Evolutionary conservation across 2,329 filamentous ascomycete species (phyloP).

Genomic region (Gnomoniopsis sp.): DNA sequence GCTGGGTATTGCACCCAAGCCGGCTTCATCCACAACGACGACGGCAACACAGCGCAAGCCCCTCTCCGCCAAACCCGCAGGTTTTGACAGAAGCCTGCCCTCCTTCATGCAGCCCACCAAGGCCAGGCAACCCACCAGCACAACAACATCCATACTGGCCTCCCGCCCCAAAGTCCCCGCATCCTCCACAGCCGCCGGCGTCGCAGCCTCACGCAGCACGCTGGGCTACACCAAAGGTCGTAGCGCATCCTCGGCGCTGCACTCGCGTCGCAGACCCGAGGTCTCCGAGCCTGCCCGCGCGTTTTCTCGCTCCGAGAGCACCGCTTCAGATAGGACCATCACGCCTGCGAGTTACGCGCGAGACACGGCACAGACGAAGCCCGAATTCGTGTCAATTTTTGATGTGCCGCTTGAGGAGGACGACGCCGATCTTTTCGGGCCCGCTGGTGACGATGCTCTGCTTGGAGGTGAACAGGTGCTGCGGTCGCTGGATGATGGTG

Average conservation of each 20-base stretch:
- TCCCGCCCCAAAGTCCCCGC: constrained; percentile 37
- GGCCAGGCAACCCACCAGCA: constrained; percentile 30
- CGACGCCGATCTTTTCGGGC: constrained; percentile 38
- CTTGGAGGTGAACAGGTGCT: neutral
- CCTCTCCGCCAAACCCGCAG: constrained; percentile 17
- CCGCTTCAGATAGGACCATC: constrained; percentile 40
- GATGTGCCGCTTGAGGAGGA: constrained; percentile 39
- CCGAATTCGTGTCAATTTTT: constrained; percentile 58
- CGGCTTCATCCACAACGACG: constrained; percentile 19
- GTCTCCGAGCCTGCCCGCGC: constrained; percentile 16
- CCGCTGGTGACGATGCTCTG: constrained; percentile 46
- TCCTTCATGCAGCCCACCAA: constrained; percentile 16
- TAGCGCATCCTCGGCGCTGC: constrained; percentile 45
- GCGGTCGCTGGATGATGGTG: neutral
- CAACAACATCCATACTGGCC: constrained; percentile 24
- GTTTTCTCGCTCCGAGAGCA: constrained; percentile 32
- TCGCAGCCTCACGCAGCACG: constrained; percentile 72
- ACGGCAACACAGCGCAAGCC: constrained; percentile 23
- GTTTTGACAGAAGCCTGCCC: constrained; percentile 18
- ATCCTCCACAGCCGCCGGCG: constrained; percentile 54
- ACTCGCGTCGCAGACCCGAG: constrained; percentile 22
- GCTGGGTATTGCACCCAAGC: constrained; percentile 38
- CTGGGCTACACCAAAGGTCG: constrained; percentile 83
- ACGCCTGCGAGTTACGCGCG: constrained; percentile 43
- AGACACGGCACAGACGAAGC: constrained; percentile 26